Percentiles rank a stretch among this genome's conserved stretches.
These are phyloP conservation scores for Nicotiana attenuata DNA, from an alignment of 257 asterid genomes.

Conservation along the genomic window DNA sequence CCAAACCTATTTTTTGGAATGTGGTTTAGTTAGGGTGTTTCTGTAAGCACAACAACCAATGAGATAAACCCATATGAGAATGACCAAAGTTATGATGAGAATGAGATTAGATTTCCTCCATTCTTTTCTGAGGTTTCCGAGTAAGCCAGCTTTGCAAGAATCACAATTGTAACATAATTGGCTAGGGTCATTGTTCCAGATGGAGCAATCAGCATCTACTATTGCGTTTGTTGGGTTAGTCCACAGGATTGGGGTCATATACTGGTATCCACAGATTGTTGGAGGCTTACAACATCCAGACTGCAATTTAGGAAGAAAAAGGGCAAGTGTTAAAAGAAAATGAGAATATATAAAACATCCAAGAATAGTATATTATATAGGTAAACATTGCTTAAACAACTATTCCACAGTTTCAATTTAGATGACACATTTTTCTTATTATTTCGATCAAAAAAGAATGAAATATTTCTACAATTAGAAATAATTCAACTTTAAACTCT, in stretches of 20 bases:
- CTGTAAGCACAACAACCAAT: constrained; percentile 79
- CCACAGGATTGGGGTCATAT: constrained; percentile 56
- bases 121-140: constrained; percentile 67
- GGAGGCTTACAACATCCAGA: constrained; percentile 96
- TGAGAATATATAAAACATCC: background rate
- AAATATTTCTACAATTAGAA: too few relatives aligned
- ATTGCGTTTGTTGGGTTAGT: constrained; percentile 41
- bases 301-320: constrained; percentile 23
- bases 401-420: too few relatives aligned
- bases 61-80: constrained; percentile 59
- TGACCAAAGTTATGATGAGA: constrained; percentile 64
- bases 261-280: constrained; percentile 62
- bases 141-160: constrained; percentile 79
- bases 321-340: background rate
- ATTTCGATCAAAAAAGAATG: too few relatives aligned
- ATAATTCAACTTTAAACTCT: too few relatives aligned
- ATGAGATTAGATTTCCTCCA: constrained; percentile 74
- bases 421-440: too few relatives aligned
- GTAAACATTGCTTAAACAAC: too few relatives aligned
- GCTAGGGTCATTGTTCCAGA: constrained; percentile 69
- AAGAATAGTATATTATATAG: background rate
- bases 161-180: constrained; percentile 71
- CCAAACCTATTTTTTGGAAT: background rate
- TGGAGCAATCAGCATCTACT: constrained; percentile 48
- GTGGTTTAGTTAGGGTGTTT: constrained; percentile 65